Evolutionary conservation across 2,329 filamentous ascomycete genomes (phyloP).

Genomic region (Paracorniculantispora psalliotae): DNA sequence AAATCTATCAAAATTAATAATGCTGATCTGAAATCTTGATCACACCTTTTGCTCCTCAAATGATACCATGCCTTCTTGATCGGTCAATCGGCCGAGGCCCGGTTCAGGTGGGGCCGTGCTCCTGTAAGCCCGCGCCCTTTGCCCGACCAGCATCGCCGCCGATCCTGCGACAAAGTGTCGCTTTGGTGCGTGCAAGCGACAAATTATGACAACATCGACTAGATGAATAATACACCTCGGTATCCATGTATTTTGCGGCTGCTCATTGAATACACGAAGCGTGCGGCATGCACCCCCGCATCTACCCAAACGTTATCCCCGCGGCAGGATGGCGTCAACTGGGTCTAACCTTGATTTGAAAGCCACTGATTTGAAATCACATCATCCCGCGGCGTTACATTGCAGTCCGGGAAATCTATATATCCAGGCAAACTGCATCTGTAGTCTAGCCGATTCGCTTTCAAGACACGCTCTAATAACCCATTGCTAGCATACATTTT

Average conservation of each 20-base stretch:
- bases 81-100: background rate
- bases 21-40: background rate
- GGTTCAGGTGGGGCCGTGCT: background rate
- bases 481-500: background rate
- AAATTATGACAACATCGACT: slow-evolving; percentile 2
- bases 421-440: background rate
- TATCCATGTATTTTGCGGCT: background rate
- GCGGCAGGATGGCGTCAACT: slow-evolving; percentile 9
- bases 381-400: background rate
- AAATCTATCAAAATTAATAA: background rate
- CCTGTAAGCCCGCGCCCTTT: background rate
- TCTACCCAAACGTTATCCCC: background rate
- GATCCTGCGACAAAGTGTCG: background rate
- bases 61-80: background rate
- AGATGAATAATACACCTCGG: background rate
- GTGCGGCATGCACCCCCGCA: background rate
- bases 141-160: background rate
- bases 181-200: background rate
- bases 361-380: slow-evolving; percentile 12
- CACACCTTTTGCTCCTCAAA: background rate
- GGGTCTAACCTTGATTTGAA: slow-evolving; percentile 2
- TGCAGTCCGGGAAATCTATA: background rate
- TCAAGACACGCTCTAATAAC: background rate
- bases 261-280: background rate
- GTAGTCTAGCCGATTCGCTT: background rate